These are phyloP conservation scores for Ploettnerulaceae sp. DNA, from an alignment of 2,329 filamentous ascomycete genomes.

Conservation along the genomic window DNA sequence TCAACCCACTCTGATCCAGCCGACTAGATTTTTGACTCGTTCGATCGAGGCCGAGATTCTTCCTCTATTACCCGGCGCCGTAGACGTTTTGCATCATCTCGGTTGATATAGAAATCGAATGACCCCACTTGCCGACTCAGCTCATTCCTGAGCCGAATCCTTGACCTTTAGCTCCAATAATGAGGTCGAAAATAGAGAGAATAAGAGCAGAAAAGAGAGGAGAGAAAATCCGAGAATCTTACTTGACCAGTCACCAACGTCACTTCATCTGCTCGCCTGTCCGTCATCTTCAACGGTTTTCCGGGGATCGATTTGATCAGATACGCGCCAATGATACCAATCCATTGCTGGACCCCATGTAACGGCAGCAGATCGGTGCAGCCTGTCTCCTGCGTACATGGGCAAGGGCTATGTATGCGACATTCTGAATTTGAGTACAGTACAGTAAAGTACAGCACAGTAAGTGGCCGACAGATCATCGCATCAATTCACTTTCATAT, in stretches of 20 bases:
- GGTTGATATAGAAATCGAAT: background rate
- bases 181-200: background rate
- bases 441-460: background rate
- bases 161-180: too few species aligned
- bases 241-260: background rate
- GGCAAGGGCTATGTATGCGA: slow-evolving; percentile 13
- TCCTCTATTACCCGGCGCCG: background rate
- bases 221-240: background rate
- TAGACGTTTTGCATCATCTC: background rate
- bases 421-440: too few species aligned
- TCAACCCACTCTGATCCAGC: too few species aligned
- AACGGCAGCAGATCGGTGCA: slow-evolving; percentile 13
- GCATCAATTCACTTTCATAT: too few species aligned
- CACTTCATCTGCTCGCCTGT: background rate
- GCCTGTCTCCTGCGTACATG: too few species aligned
- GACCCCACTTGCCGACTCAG: slow-evolving; percentile 16
- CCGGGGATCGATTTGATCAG: slow-evolving; percentile 11
- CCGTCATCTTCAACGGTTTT: slow-evolving; percentile 9
- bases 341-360: background rate
- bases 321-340: slow-evolving; percentile 6
- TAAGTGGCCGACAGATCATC: background rate
- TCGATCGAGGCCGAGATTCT: slow-evolving; percentile 2
- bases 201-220: background rate
- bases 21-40: background rate
- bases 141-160: too few species aligned